Percentiles rank a stretch among this genome's conserved stretches.
These are phyloP conservation scores for Talaromyces wortmannii DNA, from an alignment of 495 filamentous ascomycete genomes.

Conservation along the genomic window DNA sequence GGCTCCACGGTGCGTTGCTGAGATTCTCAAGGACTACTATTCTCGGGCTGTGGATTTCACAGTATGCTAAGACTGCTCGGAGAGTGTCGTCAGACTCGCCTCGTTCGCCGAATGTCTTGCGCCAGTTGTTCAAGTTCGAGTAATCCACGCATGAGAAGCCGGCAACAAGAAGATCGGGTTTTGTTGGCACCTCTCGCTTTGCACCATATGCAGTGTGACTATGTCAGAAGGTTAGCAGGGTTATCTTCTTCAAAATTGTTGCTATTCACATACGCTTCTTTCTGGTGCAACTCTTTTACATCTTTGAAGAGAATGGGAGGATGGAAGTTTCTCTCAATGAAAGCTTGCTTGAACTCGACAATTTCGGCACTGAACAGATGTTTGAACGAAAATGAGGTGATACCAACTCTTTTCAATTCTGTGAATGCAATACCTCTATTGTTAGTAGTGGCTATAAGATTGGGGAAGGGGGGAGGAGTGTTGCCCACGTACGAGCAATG, in stretches of 20 bases:
- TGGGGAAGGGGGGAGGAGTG: neutral
- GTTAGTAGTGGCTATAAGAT: neutral
- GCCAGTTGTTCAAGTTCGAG: slow-evolving; percentile 30
- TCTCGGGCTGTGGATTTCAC: slow-evolving; percentile 45
- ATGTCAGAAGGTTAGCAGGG: neutral
- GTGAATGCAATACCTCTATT: neutral
- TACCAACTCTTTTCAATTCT: neutral
- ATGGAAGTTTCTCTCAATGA: slow-evolving; percentile 69
- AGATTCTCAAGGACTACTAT: slow-evolving; percentile 77
- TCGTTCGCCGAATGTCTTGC: slow-evolving; percentile 31
- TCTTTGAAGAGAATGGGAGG: slow-evolving; percentile 62
- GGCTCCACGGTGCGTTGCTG: slow-evolving; percentile 51
- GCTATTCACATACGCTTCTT: slow-evolving; percentile 47
- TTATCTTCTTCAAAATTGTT: neutral
- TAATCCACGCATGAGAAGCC: slow-evolving; percentile 79
- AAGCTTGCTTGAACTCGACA: slow-evolving; percentile 70
- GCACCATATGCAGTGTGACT: slow-evolving; percentile 71
- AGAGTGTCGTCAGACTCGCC: slow-evolving; percentile 73
- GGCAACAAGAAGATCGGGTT: slow-evolving; percentile 63
- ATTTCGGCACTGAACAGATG: slow-evolving; percentile 80
- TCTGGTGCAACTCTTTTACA: slow-evolving; percentile 51
- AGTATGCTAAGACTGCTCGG: slow-evolving; percentile 53
- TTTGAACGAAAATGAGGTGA: slow-evolving; percentile 33
- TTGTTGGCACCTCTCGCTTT: slow-evolving; percentile 45
- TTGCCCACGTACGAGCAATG: slow-evolving; percentile 26